phyloP scores from a whole-genome alignment of 441 rosid genomes.

The Dalechampia spathulata region DNA sequence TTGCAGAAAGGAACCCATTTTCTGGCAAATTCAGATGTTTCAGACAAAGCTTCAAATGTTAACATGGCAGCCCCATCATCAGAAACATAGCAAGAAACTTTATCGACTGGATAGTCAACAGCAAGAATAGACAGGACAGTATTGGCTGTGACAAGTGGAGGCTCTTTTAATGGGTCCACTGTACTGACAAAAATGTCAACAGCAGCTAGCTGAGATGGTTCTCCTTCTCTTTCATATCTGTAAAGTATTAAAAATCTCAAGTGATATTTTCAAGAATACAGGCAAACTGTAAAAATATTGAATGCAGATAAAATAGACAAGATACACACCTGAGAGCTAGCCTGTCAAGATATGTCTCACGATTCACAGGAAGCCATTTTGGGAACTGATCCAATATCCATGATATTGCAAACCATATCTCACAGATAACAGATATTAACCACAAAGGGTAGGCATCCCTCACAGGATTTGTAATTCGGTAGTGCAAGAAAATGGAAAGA shows the following conservation, averaged over 20 bases:
- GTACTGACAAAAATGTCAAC: slow-evolving; percentile 36
- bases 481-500: slow-evolving; percentile 34
- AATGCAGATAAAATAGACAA: neutral
- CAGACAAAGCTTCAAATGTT: slow-evolving; percentile 28
- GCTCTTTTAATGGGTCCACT: slow-evolving; percentile 34
- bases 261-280: neutral
- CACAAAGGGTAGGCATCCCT: slow-evolving; percentile 28
- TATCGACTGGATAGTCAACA: slow-evolving; percentile 32
- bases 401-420: slow-evolving; percentile 38
- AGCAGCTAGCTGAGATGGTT: slow-evolving; percentile 29
- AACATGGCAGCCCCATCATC: slow-evolving; percentile 37
- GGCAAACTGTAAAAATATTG: neutral
- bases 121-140: slow-evolving; percentile 31
- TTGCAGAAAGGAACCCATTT: slow-evolving; percentile 34
- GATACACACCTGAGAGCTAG: slow-evolving; percentile 28
- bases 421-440: slow-evolving; percentile 38
- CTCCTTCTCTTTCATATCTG: slow-evolving; percentile 35
- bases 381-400: slow-evolving; percentile 43
- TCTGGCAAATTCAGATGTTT: slow-evolving; percentile 32
- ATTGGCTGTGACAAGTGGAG: slow-evolving; percentile 33
- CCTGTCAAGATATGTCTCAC: slow-evolving; percentile 39
- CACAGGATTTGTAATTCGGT: slow-evolving; percentile 35
- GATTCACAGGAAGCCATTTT: slow-evolving; percentile 41
- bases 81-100: slow-evolving; percentile 34
- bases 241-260: neutral